Percentiles rank a stretch among this genome's conserved stretches.
Evolutionary conservation across 148 eudicot species (phyloP).

Genomic region (Agrostemma githago): DNA sequence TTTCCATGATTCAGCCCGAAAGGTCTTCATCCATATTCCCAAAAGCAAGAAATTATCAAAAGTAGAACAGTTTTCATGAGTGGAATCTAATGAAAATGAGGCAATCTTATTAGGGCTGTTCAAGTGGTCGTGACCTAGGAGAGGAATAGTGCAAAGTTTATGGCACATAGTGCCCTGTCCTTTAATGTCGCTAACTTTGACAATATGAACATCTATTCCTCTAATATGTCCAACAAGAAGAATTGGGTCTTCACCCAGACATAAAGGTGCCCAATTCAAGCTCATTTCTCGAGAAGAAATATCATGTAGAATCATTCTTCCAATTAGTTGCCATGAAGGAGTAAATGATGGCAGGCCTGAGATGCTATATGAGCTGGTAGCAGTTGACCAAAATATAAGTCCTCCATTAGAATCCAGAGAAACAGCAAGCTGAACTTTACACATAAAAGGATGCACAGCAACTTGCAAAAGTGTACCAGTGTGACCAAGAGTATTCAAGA

Average conservation of each 20-base stretch:
- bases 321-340: constrained; percentile 60
- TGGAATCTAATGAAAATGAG: constrained; percentile 59
- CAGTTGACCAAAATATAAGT: constrained; percentile 73
- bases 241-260: constrained; percentile 42
- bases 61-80: constrained; percentile 30
- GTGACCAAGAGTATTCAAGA: constrained; percentile 63
- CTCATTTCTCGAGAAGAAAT: constrained; percentile 39
- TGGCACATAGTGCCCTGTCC: constrained; percentile 41
- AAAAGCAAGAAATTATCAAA: constrained; percentile 48
- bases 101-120: constrained; percentile 45
- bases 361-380: constrained; percentile 39
- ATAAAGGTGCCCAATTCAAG: constrained; percentile 75
- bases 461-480: constrained; percentile 66
- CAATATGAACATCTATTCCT: constrained; percentile 66
- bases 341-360: constrained; percentile 52
- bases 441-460: constrained; percentile 55
- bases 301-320: constrained; percentile 36
- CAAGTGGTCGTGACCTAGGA: constrained; percentile 24
- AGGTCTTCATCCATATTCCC: constrained; percentile 55
- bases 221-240: constrained; percentile 65
- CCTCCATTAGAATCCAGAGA: constrained; percentile 76
- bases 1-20: constrained; percentile 67
- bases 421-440: constrained; percentile 56
- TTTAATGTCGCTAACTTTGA: constrained; percentile 33
- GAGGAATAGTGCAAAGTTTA: constrained; percentile 73